phyloP scores from a whole-genome alignment of 2,329 filamentous ascomycete species.

The Alternaria ethzedia region DNA sequence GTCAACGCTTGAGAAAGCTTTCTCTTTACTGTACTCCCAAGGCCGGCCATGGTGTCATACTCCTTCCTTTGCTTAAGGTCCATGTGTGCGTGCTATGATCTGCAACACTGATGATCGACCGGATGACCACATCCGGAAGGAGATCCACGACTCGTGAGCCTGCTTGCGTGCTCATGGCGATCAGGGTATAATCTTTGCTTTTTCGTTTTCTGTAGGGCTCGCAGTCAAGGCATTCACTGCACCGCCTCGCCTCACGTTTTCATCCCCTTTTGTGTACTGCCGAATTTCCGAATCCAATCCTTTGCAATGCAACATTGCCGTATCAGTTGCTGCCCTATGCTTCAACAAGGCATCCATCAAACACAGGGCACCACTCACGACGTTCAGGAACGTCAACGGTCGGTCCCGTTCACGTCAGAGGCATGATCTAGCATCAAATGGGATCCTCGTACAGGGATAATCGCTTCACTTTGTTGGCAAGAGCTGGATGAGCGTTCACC shows the following conservation, averaged over 20 bases:
- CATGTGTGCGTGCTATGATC: conserved; percentile 3
- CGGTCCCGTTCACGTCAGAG: conserved; percentile 2
- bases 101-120: conserved; percentile 10
- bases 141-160: conserved; percentile 8
- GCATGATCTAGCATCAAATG: not conserved
- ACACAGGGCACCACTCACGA: not conserved
- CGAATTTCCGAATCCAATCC: not conserved
- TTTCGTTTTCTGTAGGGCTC: not conserved
- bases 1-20: not conserved
- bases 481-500: conserved; percentile 5
- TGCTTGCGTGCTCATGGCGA: conserved; percentile 2
- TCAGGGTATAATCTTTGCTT: conserved; percentile 6
- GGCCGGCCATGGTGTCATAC: not conserved
- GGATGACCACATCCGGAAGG: conserved; percentile 10
- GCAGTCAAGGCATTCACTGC: not conserved
- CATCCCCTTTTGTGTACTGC: not conserved
- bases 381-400: not conserved
- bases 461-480: conserved; percentile 3
- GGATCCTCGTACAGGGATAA: not conserved
- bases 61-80: not conserved
- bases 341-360: not conserved
- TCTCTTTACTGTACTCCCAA: not conserved
- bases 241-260: not conserved
- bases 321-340: not conserved
- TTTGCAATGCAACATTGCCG: not conserved